A percentile compares a stretch with the other conserved stretches of the same genome.
Conservation (phyloP, 83 land plant species). For the Diphasiastrum complanatum region DNA sequence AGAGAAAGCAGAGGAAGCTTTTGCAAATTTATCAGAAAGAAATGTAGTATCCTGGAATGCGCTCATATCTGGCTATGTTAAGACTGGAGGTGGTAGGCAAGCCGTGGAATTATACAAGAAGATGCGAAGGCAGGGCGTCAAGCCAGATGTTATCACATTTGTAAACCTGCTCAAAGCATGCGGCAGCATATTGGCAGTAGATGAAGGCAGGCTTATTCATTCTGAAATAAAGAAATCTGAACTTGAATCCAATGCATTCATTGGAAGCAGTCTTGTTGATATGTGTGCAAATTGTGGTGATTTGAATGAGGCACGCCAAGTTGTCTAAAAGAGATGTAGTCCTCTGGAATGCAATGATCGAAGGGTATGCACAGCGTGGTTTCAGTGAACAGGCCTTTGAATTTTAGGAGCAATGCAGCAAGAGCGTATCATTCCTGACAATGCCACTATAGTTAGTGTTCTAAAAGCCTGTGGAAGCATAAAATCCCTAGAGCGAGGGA, state of each 20-base stretch:
- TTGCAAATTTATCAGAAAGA: constrained; percentile 36
- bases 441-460: constrained; percentile 44
- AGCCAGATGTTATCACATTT: constrained; percentile 38
- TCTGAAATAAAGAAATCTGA: constrained; percentile 26
- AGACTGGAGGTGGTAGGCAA: constrained; percentile 14
- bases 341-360: constrained; percentile 59
- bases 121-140: constrained; percentile 28
- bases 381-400: constrained; percentile 30
- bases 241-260: constrained; percentile 37
- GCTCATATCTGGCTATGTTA: constrained; percentile 44
- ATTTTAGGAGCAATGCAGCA: constrained; percentile 42
- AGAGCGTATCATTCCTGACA: constrained; percentile 30
- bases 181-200: constrained; percentile 7
- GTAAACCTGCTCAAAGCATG: constrained; percentile 36
- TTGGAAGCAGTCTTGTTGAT: constrained; percentile 37
- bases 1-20: constrained; percentile 33
- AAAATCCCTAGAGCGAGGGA: constrained; percentile 33
- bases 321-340: constrained; percentile 41
- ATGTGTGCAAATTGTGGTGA: constrained; percentile 32
- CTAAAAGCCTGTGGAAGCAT: constrained; percentile 44
- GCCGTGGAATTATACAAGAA: constrained; percentile 33
- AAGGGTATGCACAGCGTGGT: constrained; percentile 42
- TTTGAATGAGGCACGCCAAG: constrained; percentile 30
- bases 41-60: constrained; percentile 53
- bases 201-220: constrained; percentile 37